Percentiles rank a stretch among this genome's conserved stretches.
These are phyloP conservation scores for Cryphonectria carpinicola DNA, from an alignment of 2,329 filamentous ascomycete genomes.

Conservation along the genomic window DNA sequence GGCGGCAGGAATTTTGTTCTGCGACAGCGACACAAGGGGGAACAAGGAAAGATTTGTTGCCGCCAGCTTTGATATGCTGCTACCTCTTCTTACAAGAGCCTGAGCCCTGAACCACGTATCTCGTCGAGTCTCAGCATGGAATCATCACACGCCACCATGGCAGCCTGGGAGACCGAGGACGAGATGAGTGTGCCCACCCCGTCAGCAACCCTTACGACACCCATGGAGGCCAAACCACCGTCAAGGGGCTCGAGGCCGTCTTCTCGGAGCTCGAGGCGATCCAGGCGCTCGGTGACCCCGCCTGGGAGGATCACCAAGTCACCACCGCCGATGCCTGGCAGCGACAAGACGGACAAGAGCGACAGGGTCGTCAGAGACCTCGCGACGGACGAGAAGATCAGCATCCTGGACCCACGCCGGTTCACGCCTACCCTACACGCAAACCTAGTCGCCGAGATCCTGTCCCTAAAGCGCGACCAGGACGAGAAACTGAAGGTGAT, in stretches of 20 bases:
- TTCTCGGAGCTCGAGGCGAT: constrained; percentile 65
- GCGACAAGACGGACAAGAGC: constrained; percentile 48
- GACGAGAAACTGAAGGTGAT: constrained; percentile 89
- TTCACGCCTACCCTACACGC: constrained; percentile 96
- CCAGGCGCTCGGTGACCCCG: constrained; percentile 70
- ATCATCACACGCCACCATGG: constrained; percentile 46
- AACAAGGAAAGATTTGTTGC: not conserved
- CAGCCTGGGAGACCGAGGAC: constrained; percentile 65
- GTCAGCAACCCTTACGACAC: constrained; percentile 65
- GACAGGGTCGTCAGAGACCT: constrained; percentile 63
- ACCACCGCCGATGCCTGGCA: constrained; percentile 53
- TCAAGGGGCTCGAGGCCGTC: constrained; percentile 66
- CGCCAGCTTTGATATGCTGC: not conserved
- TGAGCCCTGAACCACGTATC: not conserved
- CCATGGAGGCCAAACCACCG: constrained; percentile 58
- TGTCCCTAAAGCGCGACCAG: constrained; percentile 83
- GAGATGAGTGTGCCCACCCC: constrained; percentile 60
- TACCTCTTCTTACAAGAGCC: not conserved
- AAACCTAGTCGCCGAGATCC: constrained; percentile 91
- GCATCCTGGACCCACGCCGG: constrained; percentile 81
- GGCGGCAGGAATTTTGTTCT: not conserved
- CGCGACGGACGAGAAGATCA: constrained; percentile 68
- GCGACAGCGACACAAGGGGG: not conserved
- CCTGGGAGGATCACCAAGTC: constrained; percentile 61
- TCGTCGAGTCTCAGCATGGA: not conserved